Conservation (phyloP, 1,284 basidiomycete species). For the Ceratobasidium sp. region DNA sequence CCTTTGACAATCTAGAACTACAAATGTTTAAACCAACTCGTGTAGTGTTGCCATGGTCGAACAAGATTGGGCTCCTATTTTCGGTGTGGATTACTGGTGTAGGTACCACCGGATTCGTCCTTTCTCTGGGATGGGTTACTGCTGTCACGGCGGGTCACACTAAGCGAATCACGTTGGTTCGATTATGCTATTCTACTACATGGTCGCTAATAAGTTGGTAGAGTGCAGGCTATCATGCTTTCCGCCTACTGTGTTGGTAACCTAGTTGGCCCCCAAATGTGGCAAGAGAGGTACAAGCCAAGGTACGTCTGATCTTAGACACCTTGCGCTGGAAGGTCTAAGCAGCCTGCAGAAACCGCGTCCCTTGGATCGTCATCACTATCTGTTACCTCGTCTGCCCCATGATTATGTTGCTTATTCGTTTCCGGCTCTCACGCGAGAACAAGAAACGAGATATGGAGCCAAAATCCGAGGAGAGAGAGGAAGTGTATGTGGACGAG, state of each 20-base stretch:
- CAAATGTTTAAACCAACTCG: not conserved
- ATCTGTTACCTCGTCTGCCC: slow-evolving; percentile 42
- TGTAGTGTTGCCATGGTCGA: slow-evolving; percentile 41
- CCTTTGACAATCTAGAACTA: not conserved
- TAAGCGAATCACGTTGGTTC: slow-evolving; percentile 39
- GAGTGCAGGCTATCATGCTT: slow-evolving; percentile 44
- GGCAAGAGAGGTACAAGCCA: slow-evolving; percentile 41
- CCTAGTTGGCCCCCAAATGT: slow-evolving; percentile 43
- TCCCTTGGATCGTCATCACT: slow-evolving; percentile 44
- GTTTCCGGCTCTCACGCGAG: slow-evolving; percentile 50
- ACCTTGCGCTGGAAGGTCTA: not conserved
- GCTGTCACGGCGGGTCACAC: slow-evolving; percentile 44
- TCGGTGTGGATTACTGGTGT: slow-evolving; percentile 44
- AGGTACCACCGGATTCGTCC: slow-evolving; percentile 52
- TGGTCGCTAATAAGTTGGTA: not conserved
- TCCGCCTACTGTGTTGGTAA: slow-evolving; percentile 45
- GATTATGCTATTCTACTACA: not conserved
- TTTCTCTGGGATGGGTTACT: slow-evolving; percentile 56
- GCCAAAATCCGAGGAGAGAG: slow-evolving; percentile 48
- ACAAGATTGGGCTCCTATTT: slow-evolving; percentile 41
- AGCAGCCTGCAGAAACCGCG: slow-evolving; percentile 28
- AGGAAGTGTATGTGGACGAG: slow-evolving; percentile 53
- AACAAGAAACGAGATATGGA: slow-evolving; percentile 54
- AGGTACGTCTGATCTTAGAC: slow-evolving; percentile 4
- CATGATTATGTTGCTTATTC: slow-evolving; percentile 51